Evolutionary conservation across 2,329 filamentous ascomycete genomes (phyloP), one percentile per base, ranked within the genome.

Genomic region (Fusarium verticillioides): DNA sequence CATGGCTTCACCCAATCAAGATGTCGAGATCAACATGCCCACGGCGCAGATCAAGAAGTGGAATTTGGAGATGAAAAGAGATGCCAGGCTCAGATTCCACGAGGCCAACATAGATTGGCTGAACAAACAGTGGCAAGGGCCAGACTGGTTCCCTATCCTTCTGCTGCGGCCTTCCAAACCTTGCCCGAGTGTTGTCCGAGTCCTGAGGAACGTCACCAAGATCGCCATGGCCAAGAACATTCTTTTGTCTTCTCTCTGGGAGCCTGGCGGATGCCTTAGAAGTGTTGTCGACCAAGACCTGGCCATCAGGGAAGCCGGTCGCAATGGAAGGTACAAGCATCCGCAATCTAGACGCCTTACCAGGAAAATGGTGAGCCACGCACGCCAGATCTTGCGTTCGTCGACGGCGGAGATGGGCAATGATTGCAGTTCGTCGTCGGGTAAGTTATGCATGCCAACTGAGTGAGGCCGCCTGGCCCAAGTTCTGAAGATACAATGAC

Each of bases 181-280:
- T 49, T 30, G 19, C 19, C 4, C 4, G 10, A 49, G 28, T 8
- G 19, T 49, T 49, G 21, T 32, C 9, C 19, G 28, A 1, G 4
- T 0, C n/a, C 9, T 53, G 13, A 9, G 4, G 4, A 16, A 2
- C 2, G 28, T 53, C 12, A 21, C 50, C 2, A 13, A 39, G 12
- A 3, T 2, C 0, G 50, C 50, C 34, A 11, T n/a, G 6, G 7
- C 0, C 2, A 2, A 7, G n/a, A 26, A 21, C 3, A 39, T 30
- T 15, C 13, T 13, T 3, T 18, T 54, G 3, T 0, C 23, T 7
- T 56, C 52, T 23, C 52, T 56, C 19, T 56, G 52, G 52, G 37
- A 56, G 21, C 3, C 36, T 19, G 15, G 9, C 2, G 37, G 52
- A 23, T 30, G 11, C 4, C 8, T 54, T 13, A 54, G 52, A 2